Evolutionary conservation across 164 flowering plant species (phyloP), one percentile per base, ranked within the genome.

Genomic region (Piper betle): DNA sequence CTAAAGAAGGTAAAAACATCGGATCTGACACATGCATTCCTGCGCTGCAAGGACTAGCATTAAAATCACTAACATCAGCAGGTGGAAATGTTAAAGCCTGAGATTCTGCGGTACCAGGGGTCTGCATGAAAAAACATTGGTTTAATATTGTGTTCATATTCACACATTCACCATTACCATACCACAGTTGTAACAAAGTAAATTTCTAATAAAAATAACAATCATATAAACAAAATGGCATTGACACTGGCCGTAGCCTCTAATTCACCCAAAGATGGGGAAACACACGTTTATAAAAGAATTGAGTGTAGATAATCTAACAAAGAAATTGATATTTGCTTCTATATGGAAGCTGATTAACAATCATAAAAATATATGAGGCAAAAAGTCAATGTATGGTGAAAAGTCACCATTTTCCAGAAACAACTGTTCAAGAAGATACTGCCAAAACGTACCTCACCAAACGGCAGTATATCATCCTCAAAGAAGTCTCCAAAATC

Each of bases 401-500:
- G 10, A 46, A 5, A 5, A 1, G 6, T 42, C 46, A 12, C 6
- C 10, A 46, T 10, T 10, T 10, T 4, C 50, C 10, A 46, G 50
- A 46, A 25, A 46, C 12, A 46, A 10, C 50, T 10, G 10, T 46
- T 46, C 9, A 2, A 46, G 50, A 46, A 46, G 50, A 46, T 9
- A 42, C 46, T 46, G 20, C 60, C 15, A 13, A 53, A 18, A 59
- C 58, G 56, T 85, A 94, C 99, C 96, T 94, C 99, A 38, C 96
- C 99, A 66, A 94, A 86, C 48, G 91, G 87, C 75, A 94, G 78
- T 62, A 57, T 70, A 59, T 94, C 97, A 73, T 73, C 81, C 72
- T 81, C 89, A 69, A 94, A 94, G 64, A 94, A 87, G 76, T 88
- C 97, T 42, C 95, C 91, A 77, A 94, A 91, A 70, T 87, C 99